phyloP scores from a whole-genome alignment of 2,329 filamentous ascomycete genomes.

The Colletotrichum orchidophilum region DNA sequence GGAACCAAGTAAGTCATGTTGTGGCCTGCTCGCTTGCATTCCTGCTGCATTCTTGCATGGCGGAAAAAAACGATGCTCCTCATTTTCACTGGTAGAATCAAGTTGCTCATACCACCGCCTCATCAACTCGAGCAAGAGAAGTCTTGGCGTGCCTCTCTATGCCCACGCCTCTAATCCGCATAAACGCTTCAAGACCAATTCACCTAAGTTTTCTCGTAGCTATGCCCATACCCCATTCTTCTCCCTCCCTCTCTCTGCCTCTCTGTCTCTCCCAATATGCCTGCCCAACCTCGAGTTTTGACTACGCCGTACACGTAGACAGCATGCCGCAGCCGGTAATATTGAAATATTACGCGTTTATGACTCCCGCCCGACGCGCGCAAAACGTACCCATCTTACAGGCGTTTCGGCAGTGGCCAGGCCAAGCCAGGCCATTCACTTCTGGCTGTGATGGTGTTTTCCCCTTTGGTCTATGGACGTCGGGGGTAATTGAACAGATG shows the following conservation, averaged over 20 bases:
- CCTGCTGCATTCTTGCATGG: background rate
- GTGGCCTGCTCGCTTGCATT: too few relatives aligned
- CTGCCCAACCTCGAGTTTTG: background rate
- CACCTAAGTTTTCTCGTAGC: background rate
- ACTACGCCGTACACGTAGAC: slow-evolving; percentile 2
- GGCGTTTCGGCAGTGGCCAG: background rate
- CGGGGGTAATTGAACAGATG: too few relatives aligned
- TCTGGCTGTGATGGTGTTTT: too few relatives aligned
- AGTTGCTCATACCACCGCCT: background rate
- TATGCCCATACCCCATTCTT: background rate
- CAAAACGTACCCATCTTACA: background rate
- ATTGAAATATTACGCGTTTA: background rate
- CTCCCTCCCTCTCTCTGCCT: background rate
- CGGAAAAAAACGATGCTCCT: background rate
- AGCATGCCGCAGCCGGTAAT: background rate
- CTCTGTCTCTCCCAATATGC: background rate
- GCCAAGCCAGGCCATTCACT: too few relatives aligned
- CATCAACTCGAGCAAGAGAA: background rate
- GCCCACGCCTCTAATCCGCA: slow-evolving; percentile 19
- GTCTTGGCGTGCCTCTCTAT: background rate
- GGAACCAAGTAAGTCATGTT: too few relatives aligned
- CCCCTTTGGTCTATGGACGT: too few relatives aligned
- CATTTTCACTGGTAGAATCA: background rate
- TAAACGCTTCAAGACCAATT: slow-evolving; percentile 3
- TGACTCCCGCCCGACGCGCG: background rate